These are phyloP conservation scores for Pyricularia pennisetigena DNA, from an alignment of 2,329 filamentous ascomycete species.

Conservation along the genomic window DNA sequence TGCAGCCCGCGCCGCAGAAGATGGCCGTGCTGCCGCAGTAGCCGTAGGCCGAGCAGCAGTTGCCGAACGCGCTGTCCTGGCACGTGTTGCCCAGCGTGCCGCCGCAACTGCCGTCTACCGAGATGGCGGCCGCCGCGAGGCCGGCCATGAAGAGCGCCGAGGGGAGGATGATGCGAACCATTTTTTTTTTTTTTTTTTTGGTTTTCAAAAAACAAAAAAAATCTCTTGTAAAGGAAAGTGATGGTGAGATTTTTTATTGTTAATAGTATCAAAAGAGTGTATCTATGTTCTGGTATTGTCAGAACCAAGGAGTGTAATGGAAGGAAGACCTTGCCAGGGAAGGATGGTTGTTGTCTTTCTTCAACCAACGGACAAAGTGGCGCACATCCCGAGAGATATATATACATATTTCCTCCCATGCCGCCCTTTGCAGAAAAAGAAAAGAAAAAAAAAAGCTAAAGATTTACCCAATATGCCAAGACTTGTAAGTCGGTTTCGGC, in stretches of 20 bases:
- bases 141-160: neutral
- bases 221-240: neutral
- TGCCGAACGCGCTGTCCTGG: neutral
- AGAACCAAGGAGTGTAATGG: neutral
- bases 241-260: too few species aligned
- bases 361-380: neutral
- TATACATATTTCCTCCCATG: neutral
- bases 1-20: conserved; percentile 9
- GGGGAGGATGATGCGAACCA: neutral
- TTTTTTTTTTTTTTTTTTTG: neutral
- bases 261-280: neutral
- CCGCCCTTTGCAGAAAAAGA: neutral
- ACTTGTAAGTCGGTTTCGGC: neutral
- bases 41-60: neutral
- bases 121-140: neutral
- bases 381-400: neutral
- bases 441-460: neutral
- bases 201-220: neutral
- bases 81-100: neutral
- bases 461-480: neutral
- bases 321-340: neutral
- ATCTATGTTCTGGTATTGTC: neutral
- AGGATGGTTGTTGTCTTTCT: neutral
- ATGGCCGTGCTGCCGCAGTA: conserved; percentile 3
- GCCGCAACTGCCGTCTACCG: neutral